Evolutionary conservation across 2,329 filamentous ascomycete species (phyloP).

Genomic region (Cyphellophora attinorum): DNA sequence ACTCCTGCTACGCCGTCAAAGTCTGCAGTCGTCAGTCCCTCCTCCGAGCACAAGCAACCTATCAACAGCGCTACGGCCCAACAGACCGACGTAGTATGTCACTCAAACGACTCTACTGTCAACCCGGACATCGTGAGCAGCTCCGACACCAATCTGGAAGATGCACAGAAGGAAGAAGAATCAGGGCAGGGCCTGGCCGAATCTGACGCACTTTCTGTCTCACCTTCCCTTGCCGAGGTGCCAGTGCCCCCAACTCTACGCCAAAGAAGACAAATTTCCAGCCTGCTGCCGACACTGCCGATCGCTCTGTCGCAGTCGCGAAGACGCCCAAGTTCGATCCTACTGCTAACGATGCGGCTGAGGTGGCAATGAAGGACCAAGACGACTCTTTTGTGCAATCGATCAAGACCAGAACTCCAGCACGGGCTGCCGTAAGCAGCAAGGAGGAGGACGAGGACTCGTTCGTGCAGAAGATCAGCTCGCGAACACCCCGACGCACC

Average conservation of each 20-base stretch:
- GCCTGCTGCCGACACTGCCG: too few relatives aligned
- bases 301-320: too few relatives aligned
- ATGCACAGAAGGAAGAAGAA: neutral
- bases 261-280: neutral
- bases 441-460: slow-evolving; percentile 9
- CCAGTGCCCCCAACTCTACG: neutral
- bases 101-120: neutral
- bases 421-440: slow-evolving; percentile 9
- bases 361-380: neutral
- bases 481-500: slow-evolving; percentile 12
- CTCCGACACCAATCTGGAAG: neutral
- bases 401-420: slow-evolving; percentile 20
- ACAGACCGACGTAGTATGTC: neutral
- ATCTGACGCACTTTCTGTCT: too few relatives aligned
- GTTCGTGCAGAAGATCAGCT: slow-evolving; percentile 13
- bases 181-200: too few relatives aligned
- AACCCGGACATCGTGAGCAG: neutral
- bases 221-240: too few relatives aligned
- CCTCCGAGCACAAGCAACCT: slow-evolving; percentile 2
- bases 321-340: slow-evolving; percentile 21
- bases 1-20: too few relatives aligned
- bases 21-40: slow-evolving; percentile 7
- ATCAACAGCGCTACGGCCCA: slow-evolving; percentile 6
- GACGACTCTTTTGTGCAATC: slow-evolving; percentile 23
- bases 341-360: slow-evolving; percentile 12